phyloP scores from a whole-genome alignment of 441 rosid genomes.

The Aquilaria agallochum region DNA sequence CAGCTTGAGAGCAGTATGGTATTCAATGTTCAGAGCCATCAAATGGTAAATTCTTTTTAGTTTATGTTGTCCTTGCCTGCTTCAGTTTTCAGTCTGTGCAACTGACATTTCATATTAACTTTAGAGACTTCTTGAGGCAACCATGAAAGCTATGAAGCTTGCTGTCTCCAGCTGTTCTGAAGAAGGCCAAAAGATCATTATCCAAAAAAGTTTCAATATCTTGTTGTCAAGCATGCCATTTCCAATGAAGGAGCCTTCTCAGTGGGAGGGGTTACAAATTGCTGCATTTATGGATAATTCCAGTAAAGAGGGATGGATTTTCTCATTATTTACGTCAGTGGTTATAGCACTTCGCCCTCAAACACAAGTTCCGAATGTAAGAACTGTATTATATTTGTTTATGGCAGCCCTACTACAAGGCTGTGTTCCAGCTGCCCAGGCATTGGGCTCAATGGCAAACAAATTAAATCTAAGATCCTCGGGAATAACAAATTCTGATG shows the following conservation, averaged over 20 bases:
- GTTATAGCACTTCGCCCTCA: constrained; percentile 65
- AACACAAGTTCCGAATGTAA: constrained; percentile 56
- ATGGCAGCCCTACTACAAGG: constrained; percentile 49
- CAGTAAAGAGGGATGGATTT: constrained; percentile 60
- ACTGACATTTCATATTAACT: constrained; percentile 16
- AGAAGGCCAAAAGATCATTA: constrained; percentile 59
- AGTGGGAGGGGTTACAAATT: constrained; percentile 29
- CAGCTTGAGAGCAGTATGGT: constrained; percentile 47
- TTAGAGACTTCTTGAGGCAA: constrained; percentile 71
- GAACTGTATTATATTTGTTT: constrained; percentile 39
- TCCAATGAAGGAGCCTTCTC: constrained; percentile 37
- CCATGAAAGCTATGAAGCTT: constrained; percentile 57
- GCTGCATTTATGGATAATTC: constrained; percentile 25
- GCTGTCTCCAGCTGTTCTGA: constrained; percentile 61
- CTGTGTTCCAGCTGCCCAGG: constrained; percentile 68
- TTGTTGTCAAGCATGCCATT: constrained; percentile 44
- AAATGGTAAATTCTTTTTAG: constrained; percentile 37
- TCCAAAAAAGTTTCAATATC: constrained; percentile 54
- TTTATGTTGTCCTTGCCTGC: constrained; percentile 6
- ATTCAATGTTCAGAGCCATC: constrained; percentile 23
- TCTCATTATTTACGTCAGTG: constrained; percentile 71
- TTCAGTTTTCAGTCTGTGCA: constrained; percentile 3
- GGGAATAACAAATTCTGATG: constrained; percentile 23
- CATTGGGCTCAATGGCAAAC: constrained; percentile 80
- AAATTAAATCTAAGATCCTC: constrained; percentile 45